Base-by-base conservation (phyloP, 495 filamentous ascomycete species). In the Parmelia sp. region DNA sequence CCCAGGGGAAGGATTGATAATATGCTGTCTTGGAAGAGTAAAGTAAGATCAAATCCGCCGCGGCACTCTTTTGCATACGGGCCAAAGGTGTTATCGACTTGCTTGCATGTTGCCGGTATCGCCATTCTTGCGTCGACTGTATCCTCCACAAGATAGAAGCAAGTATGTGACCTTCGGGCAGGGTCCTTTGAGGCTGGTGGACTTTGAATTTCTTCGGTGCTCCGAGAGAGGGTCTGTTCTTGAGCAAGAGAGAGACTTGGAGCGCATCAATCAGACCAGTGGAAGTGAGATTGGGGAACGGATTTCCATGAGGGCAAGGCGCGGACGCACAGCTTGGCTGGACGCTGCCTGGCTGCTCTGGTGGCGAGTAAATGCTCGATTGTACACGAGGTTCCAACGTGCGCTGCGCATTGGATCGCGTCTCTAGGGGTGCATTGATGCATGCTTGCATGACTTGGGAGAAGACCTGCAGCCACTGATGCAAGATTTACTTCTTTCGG, bases 11-110 rank as follows among this genome's bases (percentile, higher is more conserved):
- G 70, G 11, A 84, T 74, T 12, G 76, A 74, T 23, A 85, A 74
- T 56, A 87, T 78, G 3, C 75, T 73, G 63, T 85, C 78, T 69
- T 88, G 82, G 63, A 87, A 86, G 36, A 82, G 69, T 33, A 85
- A 73, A 33, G 83, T 85, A 68, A 87, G 88, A 60, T 89, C 85
- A 69, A 88, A 82, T 57, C 73, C 74, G 61, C 76, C 76, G 69
- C 79, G 74, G 71, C 79, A 85, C 33, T 67, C 64, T 25, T 70
- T 68, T 11, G 75, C 78, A 65, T 72, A 75, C 47, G 77, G 74
- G 58, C 74, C 75, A 31, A 84, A 72, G 10, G 77, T 69, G 62
- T 80, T 74, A 67, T 82, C 79, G 55, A 76, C 31, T 21, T n/a
- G 53, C 29, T 37, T 39, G 60, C 64, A 66, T 27, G 59, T 40